Percentiles rank a stretch among this genome's conserved stretches.
phyloP scores from a whole-genome alignment of 805 yeast species.

The Tetrapisispora taiwanensis region DNA sequence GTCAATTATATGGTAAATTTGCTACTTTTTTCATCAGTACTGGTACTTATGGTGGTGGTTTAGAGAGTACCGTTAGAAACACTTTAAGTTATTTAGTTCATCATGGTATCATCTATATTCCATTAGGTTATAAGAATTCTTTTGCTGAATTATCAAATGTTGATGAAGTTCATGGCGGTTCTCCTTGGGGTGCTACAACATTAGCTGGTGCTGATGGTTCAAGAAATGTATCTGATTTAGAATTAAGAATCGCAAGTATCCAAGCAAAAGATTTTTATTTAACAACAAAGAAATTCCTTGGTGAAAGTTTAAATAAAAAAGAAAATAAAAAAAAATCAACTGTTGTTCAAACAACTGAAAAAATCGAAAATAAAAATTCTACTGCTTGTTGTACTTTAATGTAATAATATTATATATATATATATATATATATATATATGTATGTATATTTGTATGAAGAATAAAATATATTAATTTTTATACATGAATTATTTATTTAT shows the following conservation, averaged over 20 bases:
- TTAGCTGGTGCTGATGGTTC: conserved; percentile 69
- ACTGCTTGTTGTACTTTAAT: conserved; percentile 26
- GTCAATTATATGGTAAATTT: conserved; percentile 60
- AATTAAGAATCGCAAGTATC: conserved; percentile 48
- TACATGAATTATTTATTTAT: background rate
- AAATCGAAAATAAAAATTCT: conserved; percentile 14
- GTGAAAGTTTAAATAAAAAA: background rate
- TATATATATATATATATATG: no score
- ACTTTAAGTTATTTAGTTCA: conserved; percentile 53
- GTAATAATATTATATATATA: conserved; percentile 10
- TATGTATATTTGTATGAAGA: no score
- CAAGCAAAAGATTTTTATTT: conserved; percentile 63
- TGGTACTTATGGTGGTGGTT: conserved; percentile 70
- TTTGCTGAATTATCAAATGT: conserved; percentile 47
- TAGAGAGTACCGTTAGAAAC: conserved; percentile 57
- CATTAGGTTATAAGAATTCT: conserved; percentile 58
- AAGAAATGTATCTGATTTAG: conserved; percentile 54
- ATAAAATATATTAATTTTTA: background rate
- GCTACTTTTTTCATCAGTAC: conserved; percentile 66
- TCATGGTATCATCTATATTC: conserved; percentile 70
- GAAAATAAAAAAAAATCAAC: background rate
- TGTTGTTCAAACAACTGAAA: conserved; percentile 9
- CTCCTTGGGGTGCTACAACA: conserved; percentile 84
- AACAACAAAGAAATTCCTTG: conserved; percentile 21
- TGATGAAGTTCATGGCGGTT: conserved; percentile 67